Evolutionary conservation across 192 early-diverging fungal genomes (phyloP), one percentile per base, ranked within the genome.

Genomic region (Gaertneriomyces sp.): DNA sequence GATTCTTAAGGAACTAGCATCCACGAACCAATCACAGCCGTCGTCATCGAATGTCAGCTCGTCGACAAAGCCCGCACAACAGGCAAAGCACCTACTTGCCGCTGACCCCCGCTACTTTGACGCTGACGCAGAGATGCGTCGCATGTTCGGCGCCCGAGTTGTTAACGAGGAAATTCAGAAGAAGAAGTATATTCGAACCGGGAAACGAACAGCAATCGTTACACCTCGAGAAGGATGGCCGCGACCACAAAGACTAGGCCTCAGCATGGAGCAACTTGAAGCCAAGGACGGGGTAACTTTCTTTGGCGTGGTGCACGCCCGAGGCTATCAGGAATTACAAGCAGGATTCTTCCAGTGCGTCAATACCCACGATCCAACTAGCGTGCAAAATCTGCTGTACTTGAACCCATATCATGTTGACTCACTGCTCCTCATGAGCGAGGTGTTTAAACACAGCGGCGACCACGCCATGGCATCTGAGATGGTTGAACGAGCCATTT

Each of bases 321-420:
- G 78, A 40, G 71, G 76, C 51, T 97, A 95, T 71, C 85, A 88
- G 62, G 68, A 82, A 51, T 75, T 89, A 11, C 92, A 97, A 69
- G 57, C 80, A 19, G 82, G 84, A 59, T 97, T 94, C 72, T 58
- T 90, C 20, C 68, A 79, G 5, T 88, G 87, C 12, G 84, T 95
- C 12, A 79, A 79, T 43, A 86, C 88, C 1, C 81, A 78, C 56
- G 87, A 92, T 71, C 89, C 93, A 0, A 81, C 89, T 40, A 83
- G 82, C 6, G 79, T 96, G 20, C 75, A 86, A 20, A 66, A 78
- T 5, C 74, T 95, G 3, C 74, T 87, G 16, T 79, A 84, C 44
- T 79, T 87, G 16, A 80, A 93, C 78, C 95, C 93, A 6, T 97
- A 90, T 68, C 95, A 97, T 70, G 82, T 97, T 42, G 90, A 94